phyloP scores from a whole-genome alignment of 495 filamentous ascomycete genomes.

The Penicillium odoratum region DNA sequence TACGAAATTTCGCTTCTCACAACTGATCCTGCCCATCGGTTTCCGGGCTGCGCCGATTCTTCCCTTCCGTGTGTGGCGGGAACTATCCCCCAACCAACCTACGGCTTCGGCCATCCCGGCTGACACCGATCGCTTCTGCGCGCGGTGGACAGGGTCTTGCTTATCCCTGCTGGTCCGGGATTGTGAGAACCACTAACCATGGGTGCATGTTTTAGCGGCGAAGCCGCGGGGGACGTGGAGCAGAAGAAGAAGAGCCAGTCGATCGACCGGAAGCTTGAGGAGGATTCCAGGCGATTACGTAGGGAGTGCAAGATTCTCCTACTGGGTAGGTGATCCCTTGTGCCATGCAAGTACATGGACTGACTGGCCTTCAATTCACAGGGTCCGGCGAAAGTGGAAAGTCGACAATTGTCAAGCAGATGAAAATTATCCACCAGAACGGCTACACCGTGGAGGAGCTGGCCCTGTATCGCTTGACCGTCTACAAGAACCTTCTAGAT shows the following conservation, averaged over 20 bases:
- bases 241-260: constrained; percentile 90
- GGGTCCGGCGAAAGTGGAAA: constrained; percentile 98
- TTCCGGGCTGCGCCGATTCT: constrained; percentile 12
- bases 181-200: constrained; percentile 48
- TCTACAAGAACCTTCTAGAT: constrained; percentile 97
- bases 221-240: constrained; percentile 75
- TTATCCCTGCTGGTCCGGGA: constrained; percentile 27
- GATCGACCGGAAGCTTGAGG: constrained; percentile 89
- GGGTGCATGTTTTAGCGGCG: constrained; percentile 86
- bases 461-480: constrained; percentile 86
- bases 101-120: constrained; percentile 28
- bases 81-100: constrained; percentile 14
- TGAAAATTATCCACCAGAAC: constrained; percentile 99
- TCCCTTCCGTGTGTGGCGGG: constrained; percentile 20
- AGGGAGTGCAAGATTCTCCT: constrained; percentile 98
- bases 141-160: constrained; percentile 25
- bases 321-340: constrained; percentile 62
- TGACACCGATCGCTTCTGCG: constrained; percentile 31
- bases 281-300: constrained; percentile 85
- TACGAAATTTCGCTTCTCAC: constrained; percentile 12
- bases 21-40: not conserved
- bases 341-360: not conserved
- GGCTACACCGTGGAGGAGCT: constrained; percentile 92
- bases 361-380: constrained; percentile 35
- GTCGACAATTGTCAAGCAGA: constrained; percentile 98